Conservation (phyloP, 331 rosid genomes). For the Ulmus americana region DNA sequence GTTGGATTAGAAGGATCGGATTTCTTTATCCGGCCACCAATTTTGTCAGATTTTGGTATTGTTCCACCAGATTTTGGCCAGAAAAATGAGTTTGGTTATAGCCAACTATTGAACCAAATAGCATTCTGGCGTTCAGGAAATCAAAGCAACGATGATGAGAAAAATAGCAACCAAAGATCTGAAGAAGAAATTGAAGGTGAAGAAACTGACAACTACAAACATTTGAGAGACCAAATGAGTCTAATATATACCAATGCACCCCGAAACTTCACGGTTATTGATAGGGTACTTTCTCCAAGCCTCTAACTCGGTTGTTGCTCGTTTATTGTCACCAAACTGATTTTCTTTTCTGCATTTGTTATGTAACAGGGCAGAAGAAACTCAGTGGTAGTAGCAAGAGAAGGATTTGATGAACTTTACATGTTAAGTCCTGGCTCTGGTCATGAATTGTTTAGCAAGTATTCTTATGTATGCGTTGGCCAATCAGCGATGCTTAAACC, state of each 20-base stretch:
- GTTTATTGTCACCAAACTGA: not conserved
- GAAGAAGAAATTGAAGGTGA: slow-evolving; percentile 43
- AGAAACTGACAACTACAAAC: slow-evolving; percentile 59
- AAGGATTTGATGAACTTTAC: slow-evolving; percentile 69
- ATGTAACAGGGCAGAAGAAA: slow-evolving; percentile 81
- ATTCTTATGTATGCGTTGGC: slow-evolving; percentile 60
- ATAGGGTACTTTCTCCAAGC: slow-evolving; percentile 46
- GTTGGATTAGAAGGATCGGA: slow-evolving; percentile 67
- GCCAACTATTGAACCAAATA: slow-evolving; percentile 35
- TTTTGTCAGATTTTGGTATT: slow-evolving; percentile 40
- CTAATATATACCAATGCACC: slow-evolving; percentile 66
- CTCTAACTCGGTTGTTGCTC: not conserved
- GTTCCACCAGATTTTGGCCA: slow-evolving; percentile 43
- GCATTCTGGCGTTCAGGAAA: slow-evolving; percentile 32
- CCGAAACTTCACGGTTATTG: slow-evolving; percentile 59
- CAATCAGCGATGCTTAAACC: slow-evolving; percentile 71
- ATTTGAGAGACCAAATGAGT: slow-evolving; percentile 49
- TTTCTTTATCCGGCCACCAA: slow-evolving; percentile 43
- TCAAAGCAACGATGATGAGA: slow-evolving; percentile 23
- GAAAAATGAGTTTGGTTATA: slow-evolving; percentile 24
- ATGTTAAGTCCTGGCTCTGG: slow-evolving; percentile 75
- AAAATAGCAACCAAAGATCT: slow-evolving; percentile 19
- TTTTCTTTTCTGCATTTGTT: not conserved
- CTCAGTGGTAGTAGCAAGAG: slow-evolving; percentile 63
- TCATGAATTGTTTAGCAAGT: slow-evolving; percentile 48